Percentiles rank a stretch among this genome's conserved stretches.
Conservation (phyloP, 1,139 yeast species). For the Sugiyamaella paludigena region DNA sequence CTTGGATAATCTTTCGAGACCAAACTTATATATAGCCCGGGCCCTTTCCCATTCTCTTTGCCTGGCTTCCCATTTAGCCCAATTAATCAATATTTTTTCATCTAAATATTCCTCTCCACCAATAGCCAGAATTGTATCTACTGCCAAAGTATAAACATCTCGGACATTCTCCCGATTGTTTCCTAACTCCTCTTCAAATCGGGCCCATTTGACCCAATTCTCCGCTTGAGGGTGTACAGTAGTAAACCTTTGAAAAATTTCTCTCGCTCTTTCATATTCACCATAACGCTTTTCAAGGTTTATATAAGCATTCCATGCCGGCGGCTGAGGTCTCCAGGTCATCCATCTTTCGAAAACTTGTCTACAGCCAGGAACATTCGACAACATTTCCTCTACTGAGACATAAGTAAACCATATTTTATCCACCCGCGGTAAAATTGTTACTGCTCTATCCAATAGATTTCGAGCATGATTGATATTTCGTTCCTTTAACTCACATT, state of each 20-base stretch:
- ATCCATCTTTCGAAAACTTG: slow-evolving; percentile 78
- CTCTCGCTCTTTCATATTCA: slow-evolving; percentile 56
- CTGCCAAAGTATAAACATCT: slow-evolving; percentile 64
- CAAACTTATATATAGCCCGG: slow-evolving; percentile 55
- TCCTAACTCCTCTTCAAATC: slow-evolving; percentile 59
- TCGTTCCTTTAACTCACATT: slow-evolving; percentile 66
- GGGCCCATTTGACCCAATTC: slow-evolving; percentile 66
- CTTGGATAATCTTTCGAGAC: slow-evolving; percentile 49
- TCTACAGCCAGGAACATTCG: slow-evolving; percentile 61
- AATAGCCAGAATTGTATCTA: slow-evolving; percentile 47
- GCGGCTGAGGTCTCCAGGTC: slow-evolving; percentile 53
- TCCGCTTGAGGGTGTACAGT: slow-evolving; percentile 50
- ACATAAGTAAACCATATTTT: slow-evolving; percentile 80
- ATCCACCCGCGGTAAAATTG: slow-evolving; percentile 70
- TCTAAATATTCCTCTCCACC: slow-evolving; percentile 33
- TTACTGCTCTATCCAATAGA: slow-evolving; percentile 73
- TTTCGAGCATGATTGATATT: slow-evolving; percentile 89
- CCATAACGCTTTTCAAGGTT: slow-evolving; percentile 68
- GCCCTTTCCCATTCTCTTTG: slow-evolving; percentile 66
- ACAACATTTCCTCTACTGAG: slow-evolving; percentile 76
- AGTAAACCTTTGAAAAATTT: slow-evolving; percentile 57
- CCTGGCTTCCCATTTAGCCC: slow-evolving; percentile 74
- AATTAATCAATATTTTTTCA: slow-evolving; percentile 47
- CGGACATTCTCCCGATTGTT: slow-evolving; percentile 46
- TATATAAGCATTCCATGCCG: slow-evolving; percentile 75